Conservation (phyloP, 2,329 filamentous ascomycete species). For the Ophiostoma perfectum region DNA sequence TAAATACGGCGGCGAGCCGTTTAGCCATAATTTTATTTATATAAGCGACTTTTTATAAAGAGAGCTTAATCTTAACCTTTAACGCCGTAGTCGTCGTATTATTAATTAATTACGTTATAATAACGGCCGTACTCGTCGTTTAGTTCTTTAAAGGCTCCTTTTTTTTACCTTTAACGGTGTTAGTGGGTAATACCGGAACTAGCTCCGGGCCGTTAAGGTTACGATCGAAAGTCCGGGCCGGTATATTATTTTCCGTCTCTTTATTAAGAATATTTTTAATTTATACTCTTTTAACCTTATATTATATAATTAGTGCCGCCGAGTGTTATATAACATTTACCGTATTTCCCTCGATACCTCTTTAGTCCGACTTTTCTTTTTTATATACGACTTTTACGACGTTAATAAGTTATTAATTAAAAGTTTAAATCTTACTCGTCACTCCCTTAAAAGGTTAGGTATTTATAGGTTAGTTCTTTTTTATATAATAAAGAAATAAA, state of each 20-base stretch:
- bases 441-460: background rate
- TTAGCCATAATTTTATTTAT: no score
- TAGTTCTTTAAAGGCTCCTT: background rate
- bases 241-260: background rate
- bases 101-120: no score
- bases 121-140: no score
- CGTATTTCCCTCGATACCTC: background rate
- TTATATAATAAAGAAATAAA: background rate
- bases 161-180: background rate
- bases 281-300: background rate
- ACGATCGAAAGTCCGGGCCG: background rate
- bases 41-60: no score
- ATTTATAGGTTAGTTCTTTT: background rate
- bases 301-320: background rate
- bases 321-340: background rate
- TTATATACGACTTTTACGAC: background rate
- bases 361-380: background rate
- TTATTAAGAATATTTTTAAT: background rate
- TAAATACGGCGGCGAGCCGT: no score
- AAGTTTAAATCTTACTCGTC: no score
- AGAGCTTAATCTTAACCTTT: no score
- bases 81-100: no score
- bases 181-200: background rate
- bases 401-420: background rate
- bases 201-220: background rate